Evolutionary conservation across 768 basidiomycete genomes (phyloP).

Genomic region (Collybia sp.): DNA sequence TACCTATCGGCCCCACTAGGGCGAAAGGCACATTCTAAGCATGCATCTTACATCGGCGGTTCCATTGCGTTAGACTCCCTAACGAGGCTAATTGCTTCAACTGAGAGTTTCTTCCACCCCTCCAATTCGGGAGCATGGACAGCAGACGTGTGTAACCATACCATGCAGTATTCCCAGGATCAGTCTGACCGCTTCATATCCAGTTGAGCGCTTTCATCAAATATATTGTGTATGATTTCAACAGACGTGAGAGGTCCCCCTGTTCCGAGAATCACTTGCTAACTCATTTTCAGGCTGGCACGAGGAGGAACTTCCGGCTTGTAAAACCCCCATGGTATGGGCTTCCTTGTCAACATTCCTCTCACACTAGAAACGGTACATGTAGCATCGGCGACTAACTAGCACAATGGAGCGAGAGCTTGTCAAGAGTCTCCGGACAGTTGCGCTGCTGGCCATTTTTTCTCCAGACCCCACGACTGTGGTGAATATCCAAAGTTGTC

Average conservation of each 20-base stretch:
- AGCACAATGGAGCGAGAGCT: conserved; percentile 77
- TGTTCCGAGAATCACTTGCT: conserved; percentile 2
- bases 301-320: conserved; percentile 70
- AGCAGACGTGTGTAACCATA: conserved; percentile 45
- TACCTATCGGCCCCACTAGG: conserved; percentile 56
- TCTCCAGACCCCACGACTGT: conserved; percentile 76
- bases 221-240: conserved; percentile 79
- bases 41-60: conserved; percentile 69
- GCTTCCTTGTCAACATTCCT: background rate
- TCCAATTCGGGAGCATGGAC: conserved; percentile 86
- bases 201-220: conserved; percentile 85
- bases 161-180: background rate
- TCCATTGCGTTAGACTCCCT: conserved; percentile 83
- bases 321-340: conserved; percentile 70
- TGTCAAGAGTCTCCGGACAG: conserved; percentile 76
- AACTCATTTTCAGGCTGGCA: conserved; percentile 52
- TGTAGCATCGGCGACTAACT: conserved; percentile 71
- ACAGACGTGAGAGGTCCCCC: conserved; percentile 50
- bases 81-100: conserved; percentile 79
- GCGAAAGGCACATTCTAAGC: conserved; percentile 35
- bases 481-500: conserved; percentile 68
- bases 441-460: conserved; percentile 87
- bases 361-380: conserved; percentile 2
- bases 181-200: background rate
- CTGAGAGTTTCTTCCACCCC: conserved; percentile 89